Percentiles rank a stretch among this genome's conserved stretches.
Evolutionary conservation across 768 basidiomycete species (phyloP).

Genomic region (Boletus vermiculosoides): DNA sequence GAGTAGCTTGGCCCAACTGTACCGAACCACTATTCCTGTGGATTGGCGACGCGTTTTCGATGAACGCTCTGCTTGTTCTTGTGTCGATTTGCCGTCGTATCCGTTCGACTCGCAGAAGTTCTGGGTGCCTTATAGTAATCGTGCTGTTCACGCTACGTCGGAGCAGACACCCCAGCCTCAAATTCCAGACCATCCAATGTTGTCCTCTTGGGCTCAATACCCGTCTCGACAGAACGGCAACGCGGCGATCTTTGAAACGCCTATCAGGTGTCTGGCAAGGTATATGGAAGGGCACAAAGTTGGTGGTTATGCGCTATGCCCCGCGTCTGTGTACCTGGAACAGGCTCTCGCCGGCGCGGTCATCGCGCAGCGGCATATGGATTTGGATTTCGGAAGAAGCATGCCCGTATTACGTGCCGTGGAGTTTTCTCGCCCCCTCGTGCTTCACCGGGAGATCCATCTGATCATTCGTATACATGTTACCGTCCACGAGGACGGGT

Average conservation of each 20-base stretch:
- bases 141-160: neutral
- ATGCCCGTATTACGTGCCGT: conserved; percentile 42
- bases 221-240: conserved; percentile 36
- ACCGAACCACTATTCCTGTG: conserved; percentile 40
- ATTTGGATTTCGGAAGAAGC: conserved; percentile 32
- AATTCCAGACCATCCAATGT: conserved; percentile 34
- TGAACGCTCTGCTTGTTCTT: conserved; percentile 40
- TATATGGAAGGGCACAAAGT: conserved; percentile 61
- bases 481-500: conserved; percentile 34
- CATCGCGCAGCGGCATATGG: conserved; percentile 35
- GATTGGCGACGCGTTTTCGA: conserved; percentile 56
- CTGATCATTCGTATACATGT: conserved; percentile 41
- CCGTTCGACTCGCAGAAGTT: conserved; percentile 56
- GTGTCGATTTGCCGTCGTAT: conserved; percentile 60
- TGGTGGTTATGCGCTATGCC: conserved; percentile 54
- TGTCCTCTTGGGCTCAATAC: conserved; percentile 42
- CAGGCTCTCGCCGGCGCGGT: conserved; percentile 47
- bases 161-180: conserved; percentile 5
- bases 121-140: conserved; percentile 52
- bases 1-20: conserved; percentile 48
- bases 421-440: conserved; percentile 54
- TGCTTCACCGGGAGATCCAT: conserved; percentile 37
- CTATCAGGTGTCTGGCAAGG: conserved; percentile 41
- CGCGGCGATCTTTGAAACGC: conserved; percentile 54
- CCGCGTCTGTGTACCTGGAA: conserved; percentile 66